Base-by-base conservation (phyloP, 2,329 filamentous ascomycete species). In the Pseudocercospora macadamiae region DNA sequence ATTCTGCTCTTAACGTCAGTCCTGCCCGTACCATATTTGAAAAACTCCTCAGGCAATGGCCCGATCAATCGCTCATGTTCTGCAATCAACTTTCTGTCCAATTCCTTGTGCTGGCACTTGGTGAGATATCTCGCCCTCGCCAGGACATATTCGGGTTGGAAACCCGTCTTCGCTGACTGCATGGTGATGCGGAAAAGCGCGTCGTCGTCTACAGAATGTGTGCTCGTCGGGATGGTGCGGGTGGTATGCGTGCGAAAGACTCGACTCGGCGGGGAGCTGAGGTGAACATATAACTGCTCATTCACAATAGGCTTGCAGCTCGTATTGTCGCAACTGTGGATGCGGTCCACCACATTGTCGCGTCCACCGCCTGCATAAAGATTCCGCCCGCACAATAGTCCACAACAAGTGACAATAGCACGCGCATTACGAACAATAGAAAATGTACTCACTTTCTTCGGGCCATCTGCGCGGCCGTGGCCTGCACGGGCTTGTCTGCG, bases 381-480 rank as follows among this genome's bases (percentile, higher is more conserved):
- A 26, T 14, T 26, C 26, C 28, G 32, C 18, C 21, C 9, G 25
- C n/a, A 32, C 26, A 32, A 49, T 34, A 32, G 47, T 12, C 6
- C n/a, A 18, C 26, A n/a, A 23, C 21, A 18, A 4, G 32, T 49
- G 16, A 55, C 44, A 51, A 51, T 54, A 54, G 21, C 34, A 49
- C 47, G 42, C 42, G 51, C 58, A 57, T 49, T 42, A 34, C 18
- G 36, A 39, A 57, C 55, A 57, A 51, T 54, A 51, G 30, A 25
- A 36, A 55, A 56, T 42, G n/a, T 10, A 23, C 72, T 71, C 57
- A 74, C 72, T 71, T 73, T 56, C 71, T 64, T 49, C 61, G 59
- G 45, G 71, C 71, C 66, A 74, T 57, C 64, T 74, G 72, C 47
- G 72, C 72, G 25, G 71, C 70, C 23, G 71, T 74, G 47, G 72